Evolutionary conservation across 176 grass and related monocot species (phyloP), one percentile per base, ranked within the genome.

Genomic region (Zea luxurians): DNA sequence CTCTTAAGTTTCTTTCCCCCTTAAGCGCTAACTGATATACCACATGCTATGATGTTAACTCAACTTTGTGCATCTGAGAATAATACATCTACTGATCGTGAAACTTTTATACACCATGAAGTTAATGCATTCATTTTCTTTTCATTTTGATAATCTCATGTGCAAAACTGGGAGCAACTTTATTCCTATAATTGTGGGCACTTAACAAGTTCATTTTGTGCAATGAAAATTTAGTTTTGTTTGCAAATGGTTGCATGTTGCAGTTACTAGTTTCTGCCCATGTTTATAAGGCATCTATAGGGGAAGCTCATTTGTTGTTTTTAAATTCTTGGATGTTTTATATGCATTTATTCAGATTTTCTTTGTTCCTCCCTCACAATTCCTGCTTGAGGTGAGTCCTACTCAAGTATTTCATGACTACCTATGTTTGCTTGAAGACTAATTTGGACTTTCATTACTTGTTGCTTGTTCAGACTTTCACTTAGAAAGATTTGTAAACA

Each of bases 361-460:
- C 35, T 68, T 78, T 55, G 64, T 21, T 55, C 6, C 62, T 42
- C 4, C 2, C 4, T 64, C 12, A 44, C 38, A 4, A 47, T 60
- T 48, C 8, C 21, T 71, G 42, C 17, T 20, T 49, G 6, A 54
- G 36, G 34, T 43, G 21, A 27, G 15, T 54, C 75, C 17, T n/a
- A 66, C 47, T 72, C 66, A 40, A 12, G 27, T 71, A 64, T 16
- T 53, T 27, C 59, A 18, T 71, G 20, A 37, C 35, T 77, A 16
- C 36, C n/a, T 77, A 34, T 6, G 8, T 84, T 83, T 68, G 18
- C n/a, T n/a, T 77, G 34, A 36, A 84, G 71, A 6, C 0, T 71
- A 78, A 10, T 70, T 55, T 47, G 2, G 4, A 21, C 50, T 69
- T 79, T 13, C 6, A 15, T 78, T 5, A 15, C 1, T 41, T 48